phyloP scores from a whole-genome alignment of 2,329 filamentous ascomycete species.

The Venturia pyrina region DNA sequence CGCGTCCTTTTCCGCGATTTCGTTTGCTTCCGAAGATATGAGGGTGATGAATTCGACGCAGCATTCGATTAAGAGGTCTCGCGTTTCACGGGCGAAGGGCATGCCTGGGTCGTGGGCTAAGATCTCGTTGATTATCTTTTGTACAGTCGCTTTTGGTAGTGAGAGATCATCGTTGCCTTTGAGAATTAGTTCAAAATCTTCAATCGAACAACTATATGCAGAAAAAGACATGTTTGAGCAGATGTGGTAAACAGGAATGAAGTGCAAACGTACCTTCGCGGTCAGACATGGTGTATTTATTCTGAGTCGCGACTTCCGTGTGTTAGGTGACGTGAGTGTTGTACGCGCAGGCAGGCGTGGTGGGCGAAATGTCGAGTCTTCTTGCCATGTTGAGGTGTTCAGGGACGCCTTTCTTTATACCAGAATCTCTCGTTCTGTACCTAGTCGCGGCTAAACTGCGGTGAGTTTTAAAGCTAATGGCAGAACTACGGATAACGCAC shows the following conservation, averaged over 20 bases:
- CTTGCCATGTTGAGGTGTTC: background rate
- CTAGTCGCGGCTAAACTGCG: background rate
- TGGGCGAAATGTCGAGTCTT: background rate
- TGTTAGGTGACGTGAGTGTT: background rate
- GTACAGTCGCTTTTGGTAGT: slow-evolving; percentile 49
- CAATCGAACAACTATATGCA: background rate
- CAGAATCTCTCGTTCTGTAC: background rate
- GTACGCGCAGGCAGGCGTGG: background rate
- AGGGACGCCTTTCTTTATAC: background rate
- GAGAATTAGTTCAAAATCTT: background rate
- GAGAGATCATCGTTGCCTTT: slow-evolving; percentile 30
- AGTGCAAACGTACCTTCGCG: background rate
- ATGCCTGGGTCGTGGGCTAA: slow-evolving; percentile 66
- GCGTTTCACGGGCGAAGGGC: slow-evolving; percentile 87
- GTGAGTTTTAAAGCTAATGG: background rate
- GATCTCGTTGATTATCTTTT: slow-evolving; percentile 89
- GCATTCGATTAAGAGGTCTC: slow-evolving; percentile 93
- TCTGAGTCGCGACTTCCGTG: background rate
- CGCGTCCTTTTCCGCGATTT: slow-evolving; percentile 95
- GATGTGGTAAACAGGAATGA: background rate
- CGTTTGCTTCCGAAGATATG: slow-evolving; percentile 96
- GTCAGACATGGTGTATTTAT: slow-evolving; percentile 8
- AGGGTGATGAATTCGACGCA: slow-evolving; percentile 99
- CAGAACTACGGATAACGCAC: background rate
- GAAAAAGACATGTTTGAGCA: background rate